Evolutionary conservation across 2,329 filamentous ascomycete species (phyloP), one percentile per base, ranked within the genome.

Genomic region (Venturia oleaginea): DNA sequence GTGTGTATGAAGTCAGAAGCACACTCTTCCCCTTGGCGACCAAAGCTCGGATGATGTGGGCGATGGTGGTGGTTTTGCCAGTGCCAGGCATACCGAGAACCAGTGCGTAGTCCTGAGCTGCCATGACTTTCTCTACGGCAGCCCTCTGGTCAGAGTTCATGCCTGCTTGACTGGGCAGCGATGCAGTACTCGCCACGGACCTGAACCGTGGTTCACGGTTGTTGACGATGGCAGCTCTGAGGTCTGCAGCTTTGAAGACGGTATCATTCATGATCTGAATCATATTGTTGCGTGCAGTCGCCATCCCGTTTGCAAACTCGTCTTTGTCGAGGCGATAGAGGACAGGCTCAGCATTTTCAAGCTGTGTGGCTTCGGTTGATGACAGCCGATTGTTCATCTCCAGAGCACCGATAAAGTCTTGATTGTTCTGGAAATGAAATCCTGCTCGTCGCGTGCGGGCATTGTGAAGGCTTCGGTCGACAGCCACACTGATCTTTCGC

Each of bases 51-150:
- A 99, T 97, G 69, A 99, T 97, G 73, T 97, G 92, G 5, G 93
- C 92, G 71, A 99, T 97, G 0, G 94, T 99, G 0, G 94, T 99
- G 2, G 94, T 99, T 76, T 99, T 99, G 65, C 94, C 94, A 0
- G 94, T 99, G 8, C 94, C 94, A 1, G 94, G 94, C 94, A 99
- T 99, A 34, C 94, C 94, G 24, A 99, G 84, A 15, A 99, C 92
- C n/a, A 99, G 81, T 8, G 94, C 93, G 75, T 97, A 99, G 77
- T 99, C 92, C 69, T 90, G 85, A 3, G 94, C 93, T 71, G 89
- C 91, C 89, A 99, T 95, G 46, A 99, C 93, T 75, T 97, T 97
- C 69, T 91, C 84, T 62, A 99, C 92, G 0, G 94, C 94, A 65
- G 82, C 83, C 71, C 83, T 86, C 75, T 99, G 94, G 72, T 97